Evolutionary conservation across 2,329 filamentous ascomycete species (phyloP).

Genomic region (Rhinocladiella similis): DNA sequence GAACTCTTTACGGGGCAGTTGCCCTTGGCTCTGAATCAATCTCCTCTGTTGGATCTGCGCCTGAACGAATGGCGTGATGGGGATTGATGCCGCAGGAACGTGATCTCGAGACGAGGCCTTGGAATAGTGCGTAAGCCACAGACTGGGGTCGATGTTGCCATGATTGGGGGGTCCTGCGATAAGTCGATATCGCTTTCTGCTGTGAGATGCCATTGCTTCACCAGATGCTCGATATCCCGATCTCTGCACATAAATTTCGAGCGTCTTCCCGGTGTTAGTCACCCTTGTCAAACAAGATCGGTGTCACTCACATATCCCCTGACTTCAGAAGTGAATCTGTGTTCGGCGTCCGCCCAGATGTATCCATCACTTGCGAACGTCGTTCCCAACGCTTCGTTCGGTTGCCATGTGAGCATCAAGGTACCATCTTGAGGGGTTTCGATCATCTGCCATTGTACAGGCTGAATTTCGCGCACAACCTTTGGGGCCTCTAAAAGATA

Average conservation of each 20-base stretch:
- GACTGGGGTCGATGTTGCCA: constrained; percentile 71
- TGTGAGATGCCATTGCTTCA: constrained; percentile 73
- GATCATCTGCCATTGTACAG: constrained; percentile 93
- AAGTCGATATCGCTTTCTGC: constrained; percentile 83
- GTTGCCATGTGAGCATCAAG: constrained; percentile 86
- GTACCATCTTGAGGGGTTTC: constrained; percentile 78
- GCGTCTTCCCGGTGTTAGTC: constrained; percentile 56
- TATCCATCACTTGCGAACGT: constrained; percentile 90
- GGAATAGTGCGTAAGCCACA: constrained; percentile 92
- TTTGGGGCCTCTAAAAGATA: constrained; percentile 82
- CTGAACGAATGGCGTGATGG: constrained; percentile 42
- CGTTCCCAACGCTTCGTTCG: constrained; percentile 66
- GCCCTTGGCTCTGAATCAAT: constrained; percentile 71
- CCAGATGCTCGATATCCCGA: constrained; percentile 73
- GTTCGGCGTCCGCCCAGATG: constrained; percentile 82
- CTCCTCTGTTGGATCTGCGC: constrained; percentile 49
- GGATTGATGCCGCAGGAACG: constrained; percentile 64
- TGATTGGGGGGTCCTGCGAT: constrained; percentile 69
- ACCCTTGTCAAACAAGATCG: constrained; percentile 38
- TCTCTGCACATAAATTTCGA: constrained; percentile 87
- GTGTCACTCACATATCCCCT: constrained; percentile 63
- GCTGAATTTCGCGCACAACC: constrained; percentile 77
- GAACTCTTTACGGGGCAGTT: constrained; percentile 87
- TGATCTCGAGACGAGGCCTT: constrained; percentile 72
- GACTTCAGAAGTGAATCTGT: constrained; percentile 72